Evolutionary conservation across 306 rosid genomes (phyloP).

Genomic region (Casuarina equisetifolia): DNA sequence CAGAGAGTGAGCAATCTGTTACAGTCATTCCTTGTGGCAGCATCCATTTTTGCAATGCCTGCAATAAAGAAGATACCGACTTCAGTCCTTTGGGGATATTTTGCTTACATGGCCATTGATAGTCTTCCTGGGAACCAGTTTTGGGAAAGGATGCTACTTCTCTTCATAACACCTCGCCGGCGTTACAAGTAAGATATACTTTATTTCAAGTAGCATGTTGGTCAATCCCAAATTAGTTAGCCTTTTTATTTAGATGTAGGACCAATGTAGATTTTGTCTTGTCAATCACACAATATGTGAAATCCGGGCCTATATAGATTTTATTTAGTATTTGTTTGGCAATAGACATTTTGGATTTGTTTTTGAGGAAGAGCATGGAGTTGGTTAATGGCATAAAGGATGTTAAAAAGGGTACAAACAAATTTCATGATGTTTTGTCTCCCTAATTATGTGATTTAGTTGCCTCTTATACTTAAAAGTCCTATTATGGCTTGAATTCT

Average conservation of each 20-base stretch:
- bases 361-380: not conserved
- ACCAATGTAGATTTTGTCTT: too few species aligned
- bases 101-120: slow-evolving; percentile 90
- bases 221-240: not conserved
- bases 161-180: slow-evolving; percentile 65
- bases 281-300: not conserved
- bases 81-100: slow-evolving; percentile 91
- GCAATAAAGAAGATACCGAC: slow-evolving; percentile 72
- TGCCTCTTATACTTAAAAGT: not conserved
- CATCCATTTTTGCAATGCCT: slow-evolving; percentile 70
- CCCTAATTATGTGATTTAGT: not conserved
- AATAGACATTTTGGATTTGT: not conserved
- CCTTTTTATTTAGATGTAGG: too few species aligned
- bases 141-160: slow-evolving; percentile 74
- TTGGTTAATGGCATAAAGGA: slow-evolving; percentile 1
- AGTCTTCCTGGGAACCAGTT: slow-evolving; percentile 94
- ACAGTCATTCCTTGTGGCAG: slow-evolving; percentile 79
- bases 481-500: not conserved
- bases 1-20: slow-evolving; percentile 86
- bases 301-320: not conserved
- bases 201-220: slow-evolving; percentile 4
- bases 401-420: not conserved
- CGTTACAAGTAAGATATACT: slow-evolving; percentile 60
- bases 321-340: not conserved
- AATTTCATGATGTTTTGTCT: not conserved